A percentile compares a stretch with the other conserved stretches of the same genome.
These are phyloP conservation scores for Acanthamoeba castellanii DNA, from an alignment of 208 protist species.

Conservation along the genomic window DNA sequence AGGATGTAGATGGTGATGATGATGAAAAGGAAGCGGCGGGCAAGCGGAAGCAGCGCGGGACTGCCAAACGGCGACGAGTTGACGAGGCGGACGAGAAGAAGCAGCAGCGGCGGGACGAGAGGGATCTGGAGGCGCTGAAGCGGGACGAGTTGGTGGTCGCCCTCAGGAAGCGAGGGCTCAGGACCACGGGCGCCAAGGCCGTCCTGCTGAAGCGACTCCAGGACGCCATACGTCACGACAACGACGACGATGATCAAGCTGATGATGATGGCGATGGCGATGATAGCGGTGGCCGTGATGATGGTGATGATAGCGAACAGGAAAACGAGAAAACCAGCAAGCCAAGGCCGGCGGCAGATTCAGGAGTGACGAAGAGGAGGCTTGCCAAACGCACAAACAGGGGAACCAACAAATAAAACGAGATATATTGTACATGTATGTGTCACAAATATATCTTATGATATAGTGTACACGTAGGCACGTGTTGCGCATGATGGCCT, in stretches of 20 bases:
- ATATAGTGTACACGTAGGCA: too few species aligned
- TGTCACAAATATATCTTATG: too few species aligned
- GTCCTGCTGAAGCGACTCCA: background rate
- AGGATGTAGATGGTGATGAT: background rate
- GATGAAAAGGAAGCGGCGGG: background rate
- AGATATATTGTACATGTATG: too few species aligned
- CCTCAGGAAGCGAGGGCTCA: background rate
- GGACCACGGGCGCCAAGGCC: background rate
- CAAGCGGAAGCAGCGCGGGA: background rate
- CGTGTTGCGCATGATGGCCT: too few species aligned
- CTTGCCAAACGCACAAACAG: slow-evolving; percentile 4
- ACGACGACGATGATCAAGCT: background rate
- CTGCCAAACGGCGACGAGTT: background rate
- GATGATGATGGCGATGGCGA: background rate
- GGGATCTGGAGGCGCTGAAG: background rate
- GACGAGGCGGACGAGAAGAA: background rate
- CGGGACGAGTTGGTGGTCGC: background rate
- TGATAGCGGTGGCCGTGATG: background rate
- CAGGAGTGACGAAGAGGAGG: background rate
- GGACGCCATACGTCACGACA: background rate
- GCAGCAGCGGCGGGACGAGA: background rate
- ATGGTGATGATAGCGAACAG: background rate
- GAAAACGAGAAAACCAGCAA: background rate
- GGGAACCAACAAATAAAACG: background rate
- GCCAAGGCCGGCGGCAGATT: background rate